A percentile compares a stretch with the other conserved stretches of the same genome.
Conservation (phyloP, 179 eudicot genomes). For the Corrigiola litoralis region DNA sequence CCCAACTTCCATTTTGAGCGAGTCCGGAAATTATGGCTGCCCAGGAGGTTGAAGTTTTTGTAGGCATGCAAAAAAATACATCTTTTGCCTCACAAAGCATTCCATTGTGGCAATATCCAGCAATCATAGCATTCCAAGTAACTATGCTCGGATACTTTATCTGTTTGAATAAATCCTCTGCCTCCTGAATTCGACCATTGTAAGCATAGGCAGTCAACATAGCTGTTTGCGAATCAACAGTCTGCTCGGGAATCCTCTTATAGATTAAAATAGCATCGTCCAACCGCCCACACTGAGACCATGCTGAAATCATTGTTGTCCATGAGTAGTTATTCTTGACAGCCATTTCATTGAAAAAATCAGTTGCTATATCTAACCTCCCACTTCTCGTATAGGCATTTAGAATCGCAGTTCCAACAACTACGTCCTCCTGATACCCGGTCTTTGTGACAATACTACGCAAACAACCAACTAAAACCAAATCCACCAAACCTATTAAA, state of each 20-base stretch:
- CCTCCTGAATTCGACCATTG: conserved; percentile 39
- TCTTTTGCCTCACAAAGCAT: conserved; percentile 42
- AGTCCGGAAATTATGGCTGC: conserved; percentile 44
- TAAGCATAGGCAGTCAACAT: conserved; percentile 48
- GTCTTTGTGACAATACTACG: conserved; percentile 31
- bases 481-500: conserved; percentile 22
- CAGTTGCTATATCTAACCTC: conserved; percentile 28
- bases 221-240: conserved; percentile 30
- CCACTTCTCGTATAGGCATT: conserved; percentile 38
- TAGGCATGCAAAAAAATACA: conserved; percentile 31
- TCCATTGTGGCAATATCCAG: conserved; percentile 43
- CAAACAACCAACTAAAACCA: conserved; percentile 25
- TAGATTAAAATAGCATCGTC: conserved; percentile 37
- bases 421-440: conserved; percentile 35
- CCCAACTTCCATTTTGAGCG: conserved; percentile 30
- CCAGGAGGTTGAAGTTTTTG: conserved; percentile 40
- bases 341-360: conserved; percentile 34
- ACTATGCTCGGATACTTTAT: conserved; percentile 33
- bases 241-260: conserved; percentile 26
- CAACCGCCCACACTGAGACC: conserved; percentile 35
- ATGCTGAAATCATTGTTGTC: conserved; percentile 44
- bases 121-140: conserved; percentile 49
- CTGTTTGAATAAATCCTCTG: conserved; percentile 30
- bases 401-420: conserved; percentile 36
- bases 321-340: conserved; percentile 40